Evolutionary conservation across 2,329 filamentous ascomycete species (phyloP), one percentile per base, ranked within the genome.

Genomic region (Microdochium bolleyi): DNA sequence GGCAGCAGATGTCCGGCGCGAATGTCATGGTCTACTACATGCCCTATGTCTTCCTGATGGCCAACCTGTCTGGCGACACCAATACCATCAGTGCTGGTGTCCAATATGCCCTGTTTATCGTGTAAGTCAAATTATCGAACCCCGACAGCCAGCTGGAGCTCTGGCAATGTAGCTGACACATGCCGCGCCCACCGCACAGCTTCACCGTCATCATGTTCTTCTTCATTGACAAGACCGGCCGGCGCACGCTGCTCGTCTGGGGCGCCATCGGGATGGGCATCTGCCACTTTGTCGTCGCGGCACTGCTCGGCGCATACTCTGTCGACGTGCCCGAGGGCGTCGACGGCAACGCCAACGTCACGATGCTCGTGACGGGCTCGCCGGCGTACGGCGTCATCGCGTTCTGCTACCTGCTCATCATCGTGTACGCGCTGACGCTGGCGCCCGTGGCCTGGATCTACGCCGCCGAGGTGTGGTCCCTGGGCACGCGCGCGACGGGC

Each of bases 361-460:
- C 76, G 51, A 77, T 84, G 58, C 62, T 65, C 50, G 79, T 84
- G 2, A 67, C 61, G 1, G 81, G 78, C 19, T 55, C 71, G 1
- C 72, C 79, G 13, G 79, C 83, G 21, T 76, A 85, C 60, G 78
- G 78, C 2, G 79, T 87, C 52, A 87, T 87, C 56, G 79, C 80
- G 21, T 85, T 85, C 60, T 82, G 77, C 50, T 86, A 85, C 62
- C 72, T 86, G 16, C 74, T 86, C 54, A 80, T 85, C 60, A 74
- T 84, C 58, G 72, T 83, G 56, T 86, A 86, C 62, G 78, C 80
- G 1, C 70, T 84, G n/a, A 85, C 82, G 0, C 73, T 83, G 19
- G 83, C 81, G 0, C 82, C 82, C 1, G 78, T 84, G 2, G 80
- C 77, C 52, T 86, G 83, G 83, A 76, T 85, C 48, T 87, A 87